phyloP scores from a whole-genome alignment of 1,284 basidiomycete genomes.

The Apiotrichum akiyoshidainum region DNA sequence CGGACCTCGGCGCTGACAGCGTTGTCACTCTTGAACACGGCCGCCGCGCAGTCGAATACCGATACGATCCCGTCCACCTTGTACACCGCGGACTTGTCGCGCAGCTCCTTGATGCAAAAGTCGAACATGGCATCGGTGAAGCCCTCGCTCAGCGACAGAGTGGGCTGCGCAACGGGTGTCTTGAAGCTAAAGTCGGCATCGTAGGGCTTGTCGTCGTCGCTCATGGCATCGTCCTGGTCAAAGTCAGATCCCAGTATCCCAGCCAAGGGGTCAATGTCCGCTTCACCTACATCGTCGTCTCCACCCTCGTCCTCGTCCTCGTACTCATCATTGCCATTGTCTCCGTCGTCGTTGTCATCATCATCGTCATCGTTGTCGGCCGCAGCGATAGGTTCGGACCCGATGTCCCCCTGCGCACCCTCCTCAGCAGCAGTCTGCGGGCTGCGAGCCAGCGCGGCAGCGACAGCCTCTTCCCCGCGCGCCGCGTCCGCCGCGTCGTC shows the following conservation, averaged over 20 bases:
- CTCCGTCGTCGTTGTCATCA: not conserved
- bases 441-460: not conserved
- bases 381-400: no score
- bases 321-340: no score
- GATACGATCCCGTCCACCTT: constrained; percentile 2
- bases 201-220: not conserved
- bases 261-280: no score
- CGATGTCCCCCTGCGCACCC: not conserved
- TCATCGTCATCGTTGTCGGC: not conserved
- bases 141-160: not conserved
- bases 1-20: not conserved
- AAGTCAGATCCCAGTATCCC: no score
- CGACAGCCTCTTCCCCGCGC: not conserved
- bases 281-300: no score
- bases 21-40: constrained; percentile 7
- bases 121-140: constrained; percentile 16
- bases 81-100: constrained; percentile 13
- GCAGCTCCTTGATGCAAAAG: constrained; percentile 14
- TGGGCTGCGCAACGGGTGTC: no score
- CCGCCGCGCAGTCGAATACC: constrained; percentile 4
- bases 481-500: not conserved
- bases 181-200: not conserved
- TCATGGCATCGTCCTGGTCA: no score
- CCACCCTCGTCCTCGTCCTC: no score
- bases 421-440: not conserved